Conservation (phyloP, 2,329 filamentous ascomycete genomes). For the Beauveria medogensis region DNA sequence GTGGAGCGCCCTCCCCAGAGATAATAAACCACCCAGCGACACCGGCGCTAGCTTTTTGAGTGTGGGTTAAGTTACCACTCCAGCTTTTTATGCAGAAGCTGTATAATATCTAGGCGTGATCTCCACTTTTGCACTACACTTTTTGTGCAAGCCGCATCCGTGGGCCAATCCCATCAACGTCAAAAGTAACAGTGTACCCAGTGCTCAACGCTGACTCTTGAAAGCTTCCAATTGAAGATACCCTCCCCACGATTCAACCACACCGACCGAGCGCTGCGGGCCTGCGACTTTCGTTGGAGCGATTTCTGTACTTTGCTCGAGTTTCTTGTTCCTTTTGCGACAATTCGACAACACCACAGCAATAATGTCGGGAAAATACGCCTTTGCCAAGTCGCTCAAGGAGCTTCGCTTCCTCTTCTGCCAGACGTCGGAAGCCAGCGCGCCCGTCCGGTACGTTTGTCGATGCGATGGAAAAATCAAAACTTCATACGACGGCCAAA, state of each 20-base stretch:
- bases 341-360: neutral
- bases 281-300: neutral
- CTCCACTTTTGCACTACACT: neutral
- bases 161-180: conserved; percentile 1
- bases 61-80: too few relatives aligned
- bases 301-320: neutral
- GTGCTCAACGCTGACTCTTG: neutral
- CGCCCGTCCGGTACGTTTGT: conserved; percentile 65
- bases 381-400: conserved; percentile 79
- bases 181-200: neutral
- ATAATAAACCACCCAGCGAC: conserved; percentile 11
- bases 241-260: neutral
- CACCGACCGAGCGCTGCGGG: neutral
- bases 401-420: conserved; percentile 97
- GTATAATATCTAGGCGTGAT: neutral
- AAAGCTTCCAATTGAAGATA: conserved; percentile 3
- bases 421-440: conserved; percentile 86
- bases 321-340: neutral
- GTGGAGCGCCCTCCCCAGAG: neutral
- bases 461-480: neutral
- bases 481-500: neutral
- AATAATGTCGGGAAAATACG: conserved; percentile 86
- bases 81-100: neutral
- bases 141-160: neutral
- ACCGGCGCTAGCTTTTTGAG: conserved; percentile 8